A percentile compares a stretch with the other conserved stretches of the same genome.
Conservation (phyloP, 768 basidiomycete species). For the Boletus reticulatus region DNA sequence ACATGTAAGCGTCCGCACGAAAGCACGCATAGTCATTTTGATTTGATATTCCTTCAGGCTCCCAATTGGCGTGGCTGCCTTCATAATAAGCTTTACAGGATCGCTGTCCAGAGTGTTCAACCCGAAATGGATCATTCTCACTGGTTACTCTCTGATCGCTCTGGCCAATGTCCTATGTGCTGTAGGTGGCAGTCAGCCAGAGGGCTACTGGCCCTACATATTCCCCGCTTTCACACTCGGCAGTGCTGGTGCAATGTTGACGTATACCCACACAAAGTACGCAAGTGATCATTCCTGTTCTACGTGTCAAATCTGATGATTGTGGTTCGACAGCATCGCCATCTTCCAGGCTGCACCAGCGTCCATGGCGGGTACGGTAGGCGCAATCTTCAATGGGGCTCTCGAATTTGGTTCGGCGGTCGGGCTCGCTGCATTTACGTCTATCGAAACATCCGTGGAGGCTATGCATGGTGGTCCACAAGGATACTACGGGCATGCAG, state of each 20-base stretch:
- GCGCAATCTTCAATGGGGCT: conserved; percentile 56
- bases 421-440: conserved; percentile 47
- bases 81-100: conserved; percentile 39
- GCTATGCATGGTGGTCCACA: conserved; percentile 28
- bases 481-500: conserved; percentile 40
- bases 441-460: conserved; percentile 48
- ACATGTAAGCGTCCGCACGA: conserved; percentile 31
- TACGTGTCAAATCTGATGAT: background rate
- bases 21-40: background rate
- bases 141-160: conserved; percentile 38
- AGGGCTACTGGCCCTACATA: background rate
- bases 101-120: conserved; percentile 35
- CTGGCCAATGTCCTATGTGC: conserved; percentile 29
- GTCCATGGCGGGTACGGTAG: conserved; percentile 50
- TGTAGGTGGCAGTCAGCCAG: background rate
- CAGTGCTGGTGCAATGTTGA: background rate
- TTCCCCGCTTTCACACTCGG: background rate
- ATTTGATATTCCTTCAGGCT: conserved; percentile 28
- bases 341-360: conserved; percentile 48
- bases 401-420: conserved; percentile 53
- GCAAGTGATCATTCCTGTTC: background rate
- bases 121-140: conserved; percentile 46
- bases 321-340: conserved; percentile 38
- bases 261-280: background rate
- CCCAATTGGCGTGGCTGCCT: conserved; percentile 40